A percentile compares a stretch with the other conserved stretches of the same genome.
phyloP scores from a whole-genome alignment of 106 monocot genomes.

The Chionographis japonica region DNA sequence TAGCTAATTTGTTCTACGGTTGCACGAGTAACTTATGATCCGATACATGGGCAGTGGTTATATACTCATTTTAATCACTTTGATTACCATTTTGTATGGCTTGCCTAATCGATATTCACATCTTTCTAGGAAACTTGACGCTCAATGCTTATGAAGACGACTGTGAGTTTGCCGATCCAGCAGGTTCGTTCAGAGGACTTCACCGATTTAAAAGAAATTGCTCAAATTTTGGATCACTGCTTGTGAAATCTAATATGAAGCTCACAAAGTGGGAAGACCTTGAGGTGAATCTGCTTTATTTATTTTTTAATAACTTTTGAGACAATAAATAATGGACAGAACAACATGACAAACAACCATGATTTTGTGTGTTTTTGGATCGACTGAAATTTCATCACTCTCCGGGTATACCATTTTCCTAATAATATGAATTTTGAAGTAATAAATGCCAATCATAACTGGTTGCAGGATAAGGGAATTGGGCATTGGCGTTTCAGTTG shows the following conservation, averaged over 20 bases:
- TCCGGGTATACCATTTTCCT: too few relatives aligned
- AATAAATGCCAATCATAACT: not conserved
- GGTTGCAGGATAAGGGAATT: slow-evolving; percentile 74
- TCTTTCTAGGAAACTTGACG: slow-evolving; percentile 70
- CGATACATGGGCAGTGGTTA: too few relatives aligned
- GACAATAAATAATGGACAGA: too few relatives aligned
- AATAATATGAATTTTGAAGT: not conserved
- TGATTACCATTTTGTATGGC: too few relatives aligned
- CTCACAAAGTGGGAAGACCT: slow-evolving; percentile 93
- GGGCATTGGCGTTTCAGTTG: slow-evolving; percentile 96
- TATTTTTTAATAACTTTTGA: too few relatives aligned
- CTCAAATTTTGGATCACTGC: slow-evolving; percentile 80
- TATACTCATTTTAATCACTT: too few relatives aligned
- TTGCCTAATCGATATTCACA: too few relatives aligned
- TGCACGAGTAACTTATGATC: too few relatives aligned
- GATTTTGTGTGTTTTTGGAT: not conserved
- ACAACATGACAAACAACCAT: too few relatives aligned
- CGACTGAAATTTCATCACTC: too few relatives aligned
- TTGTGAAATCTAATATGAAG: slow-evolving; percentile 85
- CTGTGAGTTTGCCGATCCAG: slow-evolving; percentile 98
- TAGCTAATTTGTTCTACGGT: too few relatives aligned
- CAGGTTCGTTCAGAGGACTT: slow-evolving; percentile 89
- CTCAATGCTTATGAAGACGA: slow-evolving; percentile 75
- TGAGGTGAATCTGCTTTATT: slow-evolving; percentile 31
- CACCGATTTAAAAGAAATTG: slow-evolving; percentile 79